Conservation (phyloP, 169 alveolate genomes). For the Eimeria tenella region DNA sequence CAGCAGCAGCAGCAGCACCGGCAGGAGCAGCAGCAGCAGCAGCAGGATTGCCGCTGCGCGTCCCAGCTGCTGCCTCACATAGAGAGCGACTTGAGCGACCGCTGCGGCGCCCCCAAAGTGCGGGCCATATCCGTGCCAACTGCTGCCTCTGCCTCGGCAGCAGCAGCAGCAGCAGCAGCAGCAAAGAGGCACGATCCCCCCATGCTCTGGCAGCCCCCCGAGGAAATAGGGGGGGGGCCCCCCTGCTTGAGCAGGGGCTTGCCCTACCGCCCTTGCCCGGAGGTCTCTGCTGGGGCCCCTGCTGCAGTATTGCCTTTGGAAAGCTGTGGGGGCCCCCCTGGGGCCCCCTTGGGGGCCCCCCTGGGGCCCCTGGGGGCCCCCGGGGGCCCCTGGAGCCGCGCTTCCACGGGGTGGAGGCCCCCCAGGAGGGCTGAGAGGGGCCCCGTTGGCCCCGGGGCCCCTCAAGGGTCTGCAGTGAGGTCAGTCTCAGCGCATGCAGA, state of each 20-base stretch:
- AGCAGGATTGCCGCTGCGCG: too few relatives aligned
- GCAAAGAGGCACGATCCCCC: constrained; percentile 1
- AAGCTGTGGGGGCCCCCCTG: not conserved
- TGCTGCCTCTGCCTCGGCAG: not conserved
- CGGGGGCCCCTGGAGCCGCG: not conserved
- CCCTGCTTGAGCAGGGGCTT: not conserved
- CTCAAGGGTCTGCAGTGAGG: not conserved
- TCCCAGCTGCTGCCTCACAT: not conserved
- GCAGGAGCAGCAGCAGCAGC: not conserved
- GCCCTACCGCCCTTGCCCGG: not conserved
- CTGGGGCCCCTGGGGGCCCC: constrained; percentile 10
- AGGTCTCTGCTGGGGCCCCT: too few relatives aligned
- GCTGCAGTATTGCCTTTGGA: not conserved
- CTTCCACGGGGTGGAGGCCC: not conserved
- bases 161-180: not conserved
- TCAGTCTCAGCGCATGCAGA: not conserved
- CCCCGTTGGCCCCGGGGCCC: too few relatives aligned
- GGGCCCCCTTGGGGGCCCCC: too few relatives aligned
- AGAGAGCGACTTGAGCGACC: not conserved
- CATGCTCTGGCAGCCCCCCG: not conserved
- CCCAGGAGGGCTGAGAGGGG: not conserved
- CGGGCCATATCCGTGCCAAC: too few relatives aligned
- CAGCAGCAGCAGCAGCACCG: not conserved
- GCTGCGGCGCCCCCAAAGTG: not conserved
- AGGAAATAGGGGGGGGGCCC: not conserved